Evolutionary conservation across 371 early-diverging fungal genomes (phyloP), one percentile per base, ranked within the genome.

Genomic region (Amoeboaphelidium protococcarum): DNA sequence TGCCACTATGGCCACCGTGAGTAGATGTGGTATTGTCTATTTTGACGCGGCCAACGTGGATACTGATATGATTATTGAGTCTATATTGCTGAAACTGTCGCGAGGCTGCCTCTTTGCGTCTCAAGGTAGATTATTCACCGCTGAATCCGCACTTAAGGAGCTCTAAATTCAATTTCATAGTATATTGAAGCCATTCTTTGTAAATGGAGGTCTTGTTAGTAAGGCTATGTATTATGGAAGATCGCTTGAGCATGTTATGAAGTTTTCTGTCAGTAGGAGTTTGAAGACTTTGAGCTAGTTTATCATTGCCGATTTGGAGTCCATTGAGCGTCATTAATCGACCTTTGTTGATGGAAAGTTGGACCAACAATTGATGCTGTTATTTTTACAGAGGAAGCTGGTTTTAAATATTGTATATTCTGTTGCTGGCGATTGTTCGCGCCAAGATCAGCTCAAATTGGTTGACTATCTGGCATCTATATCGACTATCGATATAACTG

Each of bases 11-110:
- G 99, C 99, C 42, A 98, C 99, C 0, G 89, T 98, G 25, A 81
- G 82, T 68, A 85, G 99, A 45, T 94, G 97, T 64, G 97, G 97
- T 62, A 95, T 97, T 91, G 88, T 98, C 23, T 94, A 94, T 90
- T 91, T 92, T 62, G 82, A 83, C 54, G 80, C 82, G 48, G 84
- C 85, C 52, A 78, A 91, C 1, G 79, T 94, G 41, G 73, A 73
- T 1, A 59, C 78, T 40, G 64, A 69, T 1, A 89, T 91, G 84
- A 60, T 84, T 41, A 73, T 74, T 56, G 55, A 68, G 52, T 58
- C 10, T 65, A 65, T 2, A 63, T 56, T 12, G 74, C 69, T 12
- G 73, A 65, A 20, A 58, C 63, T 25, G 60, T 64, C 1, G 53
- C 65, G 1, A 62, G 50, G 21, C 42, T 44, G 47, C 44, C 0